Conservation (phyloP, 1,284 basidiomycete species). For the Trichosporon faecale region DNA sequence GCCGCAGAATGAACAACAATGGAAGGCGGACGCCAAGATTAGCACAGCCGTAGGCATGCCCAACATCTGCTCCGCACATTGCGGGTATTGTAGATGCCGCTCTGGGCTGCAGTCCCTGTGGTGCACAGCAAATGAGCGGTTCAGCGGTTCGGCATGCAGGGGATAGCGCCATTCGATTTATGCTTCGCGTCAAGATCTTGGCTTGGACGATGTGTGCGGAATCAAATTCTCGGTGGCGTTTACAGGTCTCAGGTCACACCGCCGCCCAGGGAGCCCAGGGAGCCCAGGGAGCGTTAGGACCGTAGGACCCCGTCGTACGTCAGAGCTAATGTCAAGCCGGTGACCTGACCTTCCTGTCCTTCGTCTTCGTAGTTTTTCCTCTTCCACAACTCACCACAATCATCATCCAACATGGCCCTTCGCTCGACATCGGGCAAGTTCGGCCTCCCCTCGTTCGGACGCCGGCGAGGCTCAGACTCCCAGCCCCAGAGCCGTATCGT, state of each 20-base stretch:
- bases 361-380: not conserved
- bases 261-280: not conserved
- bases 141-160: not conserved
- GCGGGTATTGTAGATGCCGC: not conserved
- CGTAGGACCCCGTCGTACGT: not conserved
- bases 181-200: slow-evolving; percentile 3
- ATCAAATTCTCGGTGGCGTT: not conserved
- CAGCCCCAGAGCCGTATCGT: slow-evolving; percentile 4
- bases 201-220: not conserved
- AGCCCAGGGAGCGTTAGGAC: too few species aligned
- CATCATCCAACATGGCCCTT: slow-evolving; percentile 31
- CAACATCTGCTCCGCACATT: not conserved
- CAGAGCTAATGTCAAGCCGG: slow-evolving; percentile 4
- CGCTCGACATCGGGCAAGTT: slow-evolving; percentile 45
- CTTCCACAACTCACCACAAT: not conserved
- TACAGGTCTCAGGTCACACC: not conserved
- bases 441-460: slow-evolving; percentile 36
- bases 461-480: slow-evolving; percentile 23
- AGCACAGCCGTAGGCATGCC: not conserved
- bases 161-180: slow-evolving; percentile 2
- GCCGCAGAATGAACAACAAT: not conserved
- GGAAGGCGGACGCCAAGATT: not conserved
- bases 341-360: not conserved
- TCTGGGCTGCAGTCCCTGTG: not conserved
- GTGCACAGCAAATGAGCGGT: slow-evolving; percentile 1